Evolutionary conservation across 129 eudicot species (phyloP).

Genomic region (Tagetes patula): DNA sequence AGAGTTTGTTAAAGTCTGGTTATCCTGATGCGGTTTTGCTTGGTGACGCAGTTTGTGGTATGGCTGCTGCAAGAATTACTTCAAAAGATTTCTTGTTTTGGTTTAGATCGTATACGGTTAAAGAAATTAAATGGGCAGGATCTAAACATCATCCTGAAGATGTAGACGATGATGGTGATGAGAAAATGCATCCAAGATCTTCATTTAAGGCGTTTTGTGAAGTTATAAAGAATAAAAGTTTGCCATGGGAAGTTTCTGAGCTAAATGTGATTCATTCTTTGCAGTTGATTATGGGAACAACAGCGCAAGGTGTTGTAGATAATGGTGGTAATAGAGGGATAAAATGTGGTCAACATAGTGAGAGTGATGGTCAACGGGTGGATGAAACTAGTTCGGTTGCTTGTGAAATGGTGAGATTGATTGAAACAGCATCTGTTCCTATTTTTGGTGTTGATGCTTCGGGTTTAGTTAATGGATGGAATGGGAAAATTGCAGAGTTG

Average conservation of each 20-base stretch:
- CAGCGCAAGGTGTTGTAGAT: conserved; percentile 36
- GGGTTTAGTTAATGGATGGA: conserved; percentile 72
- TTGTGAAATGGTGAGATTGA: conserved; percentile 68
- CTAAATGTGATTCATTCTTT: conserved; percentile 71
- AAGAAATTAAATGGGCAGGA: conserved; percentile 69
- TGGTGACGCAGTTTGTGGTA: conserved; percentile 76
- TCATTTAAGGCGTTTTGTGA: conserved; percentile 70
- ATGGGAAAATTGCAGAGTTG: conserved; percentile 55
- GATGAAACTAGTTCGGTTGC: conserved; percentile 55
- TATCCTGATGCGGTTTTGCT: conserved; percentile 54
- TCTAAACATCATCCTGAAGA: conserved; percentile 62
- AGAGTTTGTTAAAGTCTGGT: conserved; percentile 57
- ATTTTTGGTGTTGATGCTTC: conserved; percentile 64
- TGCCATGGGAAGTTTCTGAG: conserved; percentile 61
- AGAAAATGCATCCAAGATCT: conserved; percentile 62
- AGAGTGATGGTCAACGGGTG: conserved; percentile 27
- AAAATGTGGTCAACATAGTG: conserved; percentile 32
- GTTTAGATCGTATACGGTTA: conserved; percentile 71
- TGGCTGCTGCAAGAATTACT: conserved; percentile 59
- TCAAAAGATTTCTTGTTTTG: conserved; percentile 56
- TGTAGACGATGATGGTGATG: conserved; percentile 53
- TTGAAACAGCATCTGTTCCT: conserved; percentile 72
- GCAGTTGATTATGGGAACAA: conserved; percentile 66
- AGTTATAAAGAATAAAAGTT: conserved; percentile 52
- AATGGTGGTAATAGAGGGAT: conserved; percentile 18